A percentile compares a stretch with the other conserved stretches of the same genome.
Evolutionary conservation across 2,329 filamentous ascomycete genomes (phyloP).

Genomic region (Hyphodiscus sp.): DNA sequence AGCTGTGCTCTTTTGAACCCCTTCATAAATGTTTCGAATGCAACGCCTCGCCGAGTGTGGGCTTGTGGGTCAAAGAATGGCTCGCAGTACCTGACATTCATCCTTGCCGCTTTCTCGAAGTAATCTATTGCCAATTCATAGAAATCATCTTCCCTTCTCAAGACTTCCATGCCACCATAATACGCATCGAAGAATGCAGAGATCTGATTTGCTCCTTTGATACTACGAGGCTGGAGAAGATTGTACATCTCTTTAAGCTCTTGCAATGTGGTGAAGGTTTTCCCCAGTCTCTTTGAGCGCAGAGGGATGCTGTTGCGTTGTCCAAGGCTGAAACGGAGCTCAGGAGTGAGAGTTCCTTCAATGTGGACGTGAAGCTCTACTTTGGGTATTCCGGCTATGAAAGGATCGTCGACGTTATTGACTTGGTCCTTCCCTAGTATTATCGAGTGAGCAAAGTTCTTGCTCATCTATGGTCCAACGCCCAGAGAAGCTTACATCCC

Average conservation of each 20-base stretch:
- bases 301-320: constrained; percentile 48
- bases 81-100: constrained; percentile 64
- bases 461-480: too few relatives aligned
- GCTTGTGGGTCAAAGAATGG: constrained; percentile 76
- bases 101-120: constrained; percentile 53
- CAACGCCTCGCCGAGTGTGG: constrained; percentile 56
- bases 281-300: constrained; percentile 6
- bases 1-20: constrained; percentile 55
- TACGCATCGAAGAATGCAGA: constrained; percentile 62
- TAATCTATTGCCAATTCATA: constrained; percentile 65
- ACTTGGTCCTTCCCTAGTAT: too few relatives aligned
- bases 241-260: constrained; percentile 4
- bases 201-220: constrained; percentile 12
- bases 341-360: constrained; percentile 65
- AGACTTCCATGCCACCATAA: constrained; percentile 65
- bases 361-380: constrained; percentile 77
- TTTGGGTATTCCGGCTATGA: constrained; percentile 62
- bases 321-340: constrained; percentile 62
- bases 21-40: constrained; percentile 52
- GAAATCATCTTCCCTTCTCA: constrained; percentile 60
- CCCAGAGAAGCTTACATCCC: too few relatives aligned
- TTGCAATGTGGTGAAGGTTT: constrained; percentile 9
- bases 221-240: constrained; percentile 9
- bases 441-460: too few relatives aligned
- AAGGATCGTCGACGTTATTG: constrained; percentile 20